Percentiles rank a stretch among this genome's conserved stretches.
Evolutionary conservation across 257 asterid species (phyloP).

Genomic region (Lithospermum erythrorhizon): DNA sequence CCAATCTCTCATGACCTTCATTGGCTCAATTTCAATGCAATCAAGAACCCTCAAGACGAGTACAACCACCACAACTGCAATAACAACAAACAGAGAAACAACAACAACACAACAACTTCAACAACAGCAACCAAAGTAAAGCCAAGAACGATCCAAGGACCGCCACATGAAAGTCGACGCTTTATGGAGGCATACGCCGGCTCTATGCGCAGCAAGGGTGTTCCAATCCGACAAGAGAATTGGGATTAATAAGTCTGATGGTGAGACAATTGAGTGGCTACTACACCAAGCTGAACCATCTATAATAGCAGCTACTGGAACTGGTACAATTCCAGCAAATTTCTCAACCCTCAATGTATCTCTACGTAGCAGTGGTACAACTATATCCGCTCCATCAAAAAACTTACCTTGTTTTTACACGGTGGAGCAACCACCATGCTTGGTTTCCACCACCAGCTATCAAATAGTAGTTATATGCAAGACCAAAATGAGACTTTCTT

Average conservation of each 20-base stretch:
- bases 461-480: slow-evolving; percentile 31
- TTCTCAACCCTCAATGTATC: slow-evolving; percentile 85
- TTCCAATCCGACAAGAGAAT: slow-evolving; percentile 29
- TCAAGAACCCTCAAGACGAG: slow-evolving; percentile 16
- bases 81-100: background rate
- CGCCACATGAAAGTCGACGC: slow-evolving; percentile 38
- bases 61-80: slow-evolving; percentile 12
- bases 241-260: slow-evolving; percentile 32
- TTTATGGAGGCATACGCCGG: slow-evolving; percentile 33
- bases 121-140: slow-evolving; percentile 1
- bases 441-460: slow-evolving; percentile 69
- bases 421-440: slow-evolving; percentile 76
- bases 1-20: slow-evolving; percentile 21
- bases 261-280: slow-evolving; percentile 36
- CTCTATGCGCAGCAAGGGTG: slow-evolving; percentile 31
- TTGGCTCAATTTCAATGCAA: slow-evolving; percentile 33
- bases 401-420: slow-evolving; percentile 63
- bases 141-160: slow-evolving; percentile 32
- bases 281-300: slow-evolving; percentile 33
- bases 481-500: slow-evolving; percentile 62
- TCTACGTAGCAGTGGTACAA: slow-evolving; percentile 75
- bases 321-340: slow-evolving; percentile 40
- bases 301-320: slow-evolving; percentile 31
- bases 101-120: background rate
- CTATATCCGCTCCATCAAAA: slow-evolving; percentile 77